phyloP scores from a whole-genome alignment of 441 rosid genomes.

The Croton setiger region DNA sequence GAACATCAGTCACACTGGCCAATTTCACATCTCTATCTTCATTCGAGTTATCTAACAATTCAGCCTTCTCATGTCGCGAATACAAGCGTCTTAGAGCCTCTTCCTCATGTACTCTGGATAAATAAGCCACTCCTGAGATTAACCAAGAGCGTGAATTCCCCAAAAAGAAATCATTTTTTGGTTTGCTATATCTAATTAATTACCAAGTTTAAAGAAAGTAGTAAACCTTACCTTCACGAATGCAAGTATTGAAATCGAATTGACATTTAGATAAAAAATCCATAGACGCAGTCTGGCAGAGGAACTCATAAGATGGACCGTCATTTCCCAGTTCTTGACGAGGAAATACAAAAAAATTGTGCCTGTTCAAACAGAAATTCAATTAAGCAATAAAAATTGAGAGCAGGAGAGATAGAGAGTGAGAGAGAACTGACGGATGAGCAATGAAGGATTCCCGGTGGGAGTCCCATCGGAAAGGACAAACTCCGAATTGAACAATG shows the following conservation, averaged over 20 bases:
- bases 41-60: constrained; percentile 22
- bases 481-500: constrained; percentile 91
- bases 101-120: constrained; percentile 78
- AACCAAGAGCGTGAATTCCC: constrained; percentile 37
- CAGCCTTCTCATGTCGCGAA: constrained; percentile 24
- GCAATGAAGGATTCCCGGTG: constrained; percentile 58
- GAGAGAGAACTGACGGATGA: constrained; percentile 50
- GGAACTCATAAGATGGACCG: constrained; percentile 60
- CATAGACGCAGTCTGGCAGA: constrained; percentile 78
- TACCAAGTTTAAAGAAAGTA: not conserved
- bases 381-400: not conserved
- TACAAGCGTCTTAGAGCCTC: constrained; percentile 46
- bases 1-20: constrained; percentile 50
- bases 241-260: constrained; percentile 83
- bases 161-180: not conserved
- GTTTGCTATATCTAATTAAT: not conserved
- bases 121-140: constrained; percentile 87
- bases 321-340: constrained; percentile 52
- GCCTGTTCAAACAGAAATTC: constrained; percentile 34
- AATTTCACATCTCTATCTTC: constrained; percentile 38
- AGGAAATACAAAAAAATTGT: constrained; percentile 81
- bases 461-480: constrained; percentile 89
- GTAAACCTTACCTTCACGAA: constrained; percentile 51
- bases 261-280: constrained; percentile 83
- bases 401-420: not conserved